These are phyloP conservation scores for Fusarium hainanense DNA, from an alignment of 2,329 filamentous ascomycete genomes.

Conservation along the genomic window DNA sequence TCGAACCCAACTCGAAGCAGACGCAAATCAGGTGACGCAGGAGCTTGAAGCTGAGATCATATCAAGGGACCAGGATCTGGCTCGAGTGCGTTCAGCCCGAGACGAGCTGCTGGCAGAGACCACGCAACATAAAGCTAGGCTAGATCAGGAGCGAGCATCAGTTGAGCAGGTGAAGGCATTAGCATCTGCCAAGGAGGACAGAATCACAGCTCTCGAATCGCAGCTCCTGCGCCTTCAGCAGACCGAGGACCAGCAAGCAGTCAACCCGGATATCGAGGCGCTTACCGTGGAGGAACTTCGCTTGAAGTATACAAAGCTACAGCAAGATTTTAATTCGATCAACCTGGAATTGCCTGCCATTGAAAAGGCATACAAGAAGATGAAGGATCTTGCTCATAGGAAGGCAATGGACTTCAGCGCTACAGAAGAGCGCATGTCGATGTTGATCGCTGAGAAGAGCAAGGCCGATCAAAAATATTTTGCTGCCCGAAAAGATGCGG, in stretches of 20 bases:
- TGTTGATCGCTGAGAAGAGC: slow-evolving; percentile 86
- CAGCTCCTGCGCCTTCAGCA: slow-evolving; percentile 79
- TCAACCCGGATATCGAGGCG: slow-evolving; percentile 62
- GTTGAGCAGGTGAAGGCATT: slow-evolving; percentile 82
- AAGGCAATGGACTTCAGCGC: slow-evolving; percentile 82
- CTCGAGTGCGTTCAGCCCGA: slow-evolving; percentile 82
- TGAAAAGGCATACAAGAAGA: slow-evolving; percentile 90
- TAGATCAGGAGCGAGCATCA: slow-evolving; percentile 79
- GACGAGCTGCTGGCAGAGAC: slow-evolving; percentile 89
- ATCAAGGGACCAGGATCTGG: slow-evolving; percentile 84
- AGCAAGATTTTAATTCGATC: slow-evolving; percentile 84
- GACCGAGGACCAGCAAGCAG: slow-evolving; percentile 59
- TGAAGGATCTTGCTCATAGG: slow-evolving; percentile 83
- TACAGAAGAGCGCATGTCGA: slow-evolving; percentile 80
- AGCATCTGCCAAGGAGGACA: slow-evolving; percentile 79
- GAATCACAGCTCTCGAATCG: slow-evolving; percentile 83
- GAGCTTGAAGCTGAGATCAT: slow-evolving; percentile 87
- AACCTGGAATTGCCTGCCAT: slow-evolving; percentile 89
- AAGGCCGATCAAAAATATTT: slow-evolving; percentile 99
- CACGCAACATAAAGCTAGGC: slow-evolving; percentile 79
- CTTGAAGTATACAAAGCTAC: slow-evolving; percentile 77
- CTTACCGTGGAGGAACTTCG: slow-evolving; percentile 78
- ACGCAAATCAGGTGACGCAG: slow-evolving; percentile 75
- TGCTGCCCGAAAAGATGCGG: slow-evolving; percentile 92
- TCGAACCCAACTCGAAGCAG: slow-evolving; percentile 82